Percentiles rank a stretch among this genome's conserved stretches.
phyloP scores from a whole-genome alignment of 805 yeast species.

The Blastobotrys robertii region DNA sequence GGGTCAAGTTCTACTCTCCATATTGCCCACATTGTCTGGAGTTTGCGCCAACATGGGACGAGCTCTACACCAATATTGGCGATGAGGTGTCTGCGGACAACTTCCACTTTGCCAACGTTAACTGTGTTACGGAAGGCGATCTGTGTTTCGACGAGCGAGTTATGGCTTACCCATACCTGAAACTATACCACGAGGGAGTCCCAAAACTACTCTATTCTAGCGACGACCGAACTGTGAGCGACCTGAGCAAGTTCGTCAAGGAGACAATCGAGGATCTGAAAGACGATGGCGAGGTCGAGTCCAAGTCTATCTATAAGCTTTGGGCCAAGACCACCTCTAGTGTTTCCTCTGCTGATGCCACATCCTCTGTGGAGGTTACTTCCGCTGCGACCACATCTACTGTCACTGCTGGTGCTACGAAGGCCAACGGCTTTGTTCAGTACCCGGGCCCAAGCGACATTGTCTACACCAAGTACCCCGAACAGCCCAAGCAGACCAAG shows the following conservation, averaged over 20 bases:
- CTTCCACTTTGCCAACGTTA: slow-evolving; percentile 58
- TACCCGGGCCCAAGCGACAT: not conserved
- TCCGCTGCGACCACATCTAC: slow-evolving; percentile 4
- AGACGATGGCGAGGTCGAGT: slow-evolving; percentile 3
- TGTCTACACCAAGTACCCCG: slow-evolving; percentile 8
- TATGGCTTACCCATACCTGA: slow-evolving; percentile 56
- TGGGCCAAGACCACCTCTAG: slow-evolving; percentile 2
- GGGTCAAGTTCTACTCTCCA: slow-evolving; percentile 87
- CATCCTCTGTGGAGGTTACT: not conserved
- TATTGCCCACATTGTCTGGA: slow-evolving; percentile 73
- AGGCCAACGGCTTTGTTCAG: too few species aligned
- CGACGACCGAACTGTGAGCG: slow-evolving; percentile 2
- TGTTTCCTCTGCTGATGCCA: too few species aligned
- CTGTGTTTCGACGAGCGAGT: slow-evolving; percentile 63
- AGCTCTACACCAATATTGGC: slow-evolving; percentile 44
- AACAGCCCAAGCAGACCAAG: slow-evolving; percentile 2
- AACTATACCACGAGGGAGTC: slow-evolving; percentile 42
- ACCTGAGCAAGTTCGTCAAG: slow-evolving; percentile 2
- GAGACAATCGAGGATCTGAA: slow-evolving; percentile 1
- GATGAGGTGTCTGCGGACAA: slow-evolving; percentile 36
- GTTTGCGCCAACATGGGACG: slow-evolving; percentile 77
- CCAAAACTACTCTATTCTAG: slow-evolving; percentile 16
- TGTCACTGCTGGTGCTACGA: too few species aligned
- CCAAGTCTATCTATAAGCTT: not conserved
- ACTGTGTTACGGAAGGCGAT: slow-evolving; percentile 83